Evolutionary conservation across 2,329 filamentous ascomycete genomes (phyloP).

Genomic region (Penicillium griseofulvum): DNA sequence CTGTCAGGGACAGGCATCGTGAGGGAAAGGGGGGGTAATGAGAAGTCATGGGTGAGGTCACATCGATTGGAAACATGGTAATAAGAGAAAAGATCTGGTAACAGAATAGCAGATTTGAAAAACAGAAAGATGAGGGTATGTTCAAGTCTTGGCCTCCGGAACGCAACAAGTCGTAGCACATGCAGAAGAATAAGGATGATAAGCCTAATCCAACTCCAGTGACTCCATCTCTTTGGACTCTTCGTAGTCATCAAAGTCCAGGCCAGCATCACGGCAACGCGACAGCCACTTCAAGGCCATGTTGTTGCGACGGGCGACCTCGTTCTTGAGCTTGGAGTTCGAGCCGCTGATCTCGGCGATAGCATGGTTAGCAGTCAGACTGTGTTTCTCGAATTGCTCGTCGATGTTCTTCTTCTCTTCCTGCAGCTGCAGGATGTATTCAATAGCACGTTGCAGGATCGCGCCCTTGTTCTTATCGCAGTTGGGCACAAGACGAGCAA

Average conservation of each 20-base stretch:
- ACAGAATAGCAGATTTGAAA: constrained; percentile 13
- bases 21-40: not conserved
- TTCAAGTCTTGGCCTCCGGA: constrained; percentile 25
- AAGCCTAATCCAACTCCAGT: constrained; percentile 35
- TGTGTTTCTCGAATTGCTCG: constrained; percentile 44
- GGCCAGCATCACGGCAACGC: constrained; percentile 47
- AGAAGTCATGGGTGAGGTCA: constrained; percentile 1
- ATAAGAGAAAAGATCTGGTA: constrained; percentile 2
- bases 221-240: constrained; percentile 42
- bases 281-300: constrained; percentile 52
- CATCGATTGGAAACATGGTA: constrained; percentile 4
- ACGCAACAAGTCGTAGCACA: constrained; percentile 29
- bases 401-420: constrained; percentile 46
- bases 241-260: constrained; percentile 51
- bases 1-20: not conserved
- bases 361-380: constrained; percentile 46
- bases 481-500: constrained; percentile 94
- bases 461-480: constrained; percentile 99
- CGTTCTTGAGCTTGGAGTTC: constrained; percentile 92
- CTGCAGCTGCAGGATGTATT: constrained; percentile 83
- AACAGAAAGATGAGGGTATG: constrained; percentile 25
- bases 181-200: constrained; percentile 16
- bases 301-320: constrained; percentile 82
- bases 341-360: constrained; percentile 85
- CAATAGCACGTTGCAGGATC: constrained; percentile 87